Conservation (phyloP, 208 protist genomes). For the Phytomonas sp. region DNA sequence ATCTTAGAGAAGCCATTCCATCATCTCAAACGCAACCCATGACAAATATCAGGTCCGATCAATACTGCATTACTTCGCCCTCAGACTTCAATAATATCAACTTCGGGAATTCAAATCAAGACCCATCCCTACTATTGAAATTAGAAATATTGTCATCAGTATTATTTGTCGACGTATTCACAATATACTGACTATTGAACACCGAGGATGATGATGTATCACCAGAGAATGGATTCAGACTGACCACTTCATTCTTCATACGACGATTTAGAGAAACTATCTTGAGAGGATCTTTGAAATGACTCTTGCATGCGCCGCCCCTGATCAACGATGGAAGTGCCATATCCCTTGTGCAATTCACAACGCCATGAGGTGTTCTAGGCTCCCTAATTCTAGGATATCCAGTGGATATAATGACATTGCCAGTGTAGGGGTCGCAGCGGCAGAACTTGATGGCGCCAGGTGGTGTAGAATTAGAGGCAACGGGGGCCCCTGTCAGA, state of each 20-base stretch:
- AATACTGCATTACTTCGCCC: neutral
- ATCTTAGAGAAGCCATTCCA: neutral
- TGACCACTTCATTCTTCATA: neutral
- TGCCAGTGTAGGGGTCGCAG: neutral
- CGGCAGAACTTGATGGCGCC: neutral
- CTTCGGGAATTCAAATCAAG: neutral
- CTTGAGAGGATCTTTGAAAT: conserved; percentile 1
- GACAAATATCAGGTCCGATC: neutral
- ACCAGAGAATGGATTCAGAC: neutral
- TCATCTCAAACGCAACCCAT: neutral
- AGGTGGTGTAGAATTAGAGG: neutral
- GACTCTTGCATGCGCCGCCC: neutral
- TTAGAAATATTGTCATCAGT: conserved; percentile 1
- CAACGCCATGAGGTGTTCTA: neutral
- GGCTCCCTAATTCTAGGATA: neutral
- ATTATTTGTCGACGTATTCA: neutral
- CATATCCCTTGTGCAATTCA: neutral
- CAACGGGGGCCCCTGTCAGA: neutral
- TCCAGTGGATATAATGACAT: neutral
- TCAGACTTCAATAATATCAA: neutral
- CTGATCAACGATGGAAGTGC: neutral
- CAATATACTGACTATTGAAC: neutral
- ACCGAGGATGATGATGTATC: neutral
- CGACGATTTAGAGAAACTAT: neutral
- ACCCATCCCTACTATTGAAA: neutral